Evolutionary conservation across 1,284 basidiomycete genomes (phyloP).

Genomic region (Ceratobasidium sp.): DNA sequence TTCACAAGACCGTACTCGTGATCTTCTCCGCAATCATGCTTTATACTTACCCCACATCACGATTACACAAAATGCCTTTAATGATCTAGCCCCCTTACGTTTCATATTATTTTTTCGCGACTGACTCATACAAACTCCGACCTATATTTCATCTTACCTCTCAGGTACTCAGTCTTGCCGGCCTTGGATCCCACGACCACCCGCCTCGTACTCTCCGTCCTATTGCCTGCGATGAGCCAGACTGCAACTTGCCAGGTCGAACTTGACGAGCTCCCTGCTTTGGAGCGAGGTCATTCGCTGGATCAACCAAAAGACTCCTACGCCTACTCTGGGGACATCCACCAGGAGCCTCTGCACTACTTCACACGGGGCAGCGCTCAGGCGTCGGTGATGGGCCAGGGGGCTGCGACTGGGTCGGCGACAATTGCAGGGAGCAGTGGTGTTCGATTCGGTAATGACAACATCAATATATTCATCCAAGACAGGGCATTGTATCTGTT

Average conservation of each 20-base stretch:
- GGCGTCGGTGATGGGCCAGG: neutral
- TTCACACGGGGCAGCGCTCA: conserved; percentile 4
- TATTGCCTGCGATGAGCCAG: conserved; percentile 4
- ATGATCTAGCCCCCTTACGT: conserved; percentile 3
- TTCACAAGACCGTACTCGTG: conserved; percentile 12
- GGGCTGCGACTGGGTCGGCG: neutral
- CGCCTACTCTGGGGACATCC: neutral
- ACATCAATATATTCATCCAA: conserved; percentile 14
- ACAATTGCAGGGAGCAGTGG: neutral
- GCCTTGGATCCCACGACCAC: neutral
- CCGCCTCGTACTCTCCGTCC: conserved; percentile 15
- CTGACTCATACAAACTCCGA: neutral
- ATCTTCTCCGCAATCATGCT: conserved; percentile 6
- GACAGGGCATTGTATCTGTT: conserved; percentile 22
- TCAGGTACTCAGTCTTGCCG: neutral
- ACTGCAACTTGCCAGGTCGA: conserved; percentile 16
- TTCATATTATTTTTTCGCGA: neutral
- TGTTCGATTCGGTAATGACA: neutral
- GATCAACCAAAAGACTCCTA: neutral
- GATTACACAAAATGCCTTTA: conserved; percentile 4
- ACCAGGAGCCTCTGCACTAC: neutral
- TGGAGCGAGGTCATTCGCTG: conserved; percentile 21
- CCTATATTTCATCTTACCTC: conserved; percentile 1
- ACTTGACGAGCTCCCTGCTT: conserved; percentile 24
- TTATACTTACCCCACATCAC: conserved; percentile 1